Conservation (phyloP, 176 grass and related monocot species). For the Bolboschoenus planiculmis region DNA sequence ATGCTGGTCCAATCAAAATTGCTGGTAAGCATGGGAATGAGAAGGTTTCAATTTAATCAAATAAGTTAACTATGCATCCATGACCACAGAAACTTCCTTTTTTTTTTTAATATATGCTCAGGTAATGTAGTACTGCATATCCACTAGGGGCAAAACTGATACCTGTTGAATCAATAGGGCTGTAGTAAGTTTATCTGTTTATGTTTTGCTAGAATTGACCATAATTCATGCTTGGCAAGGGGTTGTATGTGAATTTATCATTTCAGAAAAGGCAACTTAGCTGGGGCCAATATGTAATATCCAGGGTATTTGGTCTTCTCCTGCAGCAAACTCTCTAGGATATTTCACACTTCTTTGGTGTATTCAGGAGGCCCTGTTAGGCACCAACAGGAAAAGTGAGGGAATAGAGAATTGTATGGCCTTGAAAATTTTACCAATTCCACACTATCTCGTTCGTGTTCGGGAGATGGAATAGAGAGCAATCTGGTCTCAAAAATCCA, state of each 20-base stretch:
- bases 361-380: neutral
- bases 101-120: neutral
- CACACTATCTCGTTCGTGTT: neutral
- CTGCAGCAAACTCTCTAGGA: neutral
- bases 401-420: neutral
- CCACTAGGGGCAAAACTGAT: neutral
- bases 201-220: neutral
- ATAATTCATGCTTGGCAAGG: neutral
- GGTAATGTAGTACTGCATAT: neutral
- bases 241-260: neutral
- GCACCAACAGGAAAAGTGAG: neutral
- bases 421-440: neutral
- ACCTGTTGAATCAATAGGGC: neutral
- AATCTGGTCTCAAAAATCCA: neutral
- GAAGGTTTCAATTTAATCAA: neutral
- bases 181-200: neutral
- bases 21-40: neutral
- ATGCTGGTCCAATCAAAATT: neutral
- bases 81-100: neutral
- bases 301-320: neutral
- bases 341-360: neutral
- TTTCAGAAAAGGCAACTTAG: neutral
- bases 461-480: neutral
- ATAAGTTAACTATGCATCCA: neutral
- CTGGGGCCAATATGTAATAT: neutral